Conservation (phyloP, 2,329 filamentous ascomycete genomes). For the Penicillium sp. region DNA sequence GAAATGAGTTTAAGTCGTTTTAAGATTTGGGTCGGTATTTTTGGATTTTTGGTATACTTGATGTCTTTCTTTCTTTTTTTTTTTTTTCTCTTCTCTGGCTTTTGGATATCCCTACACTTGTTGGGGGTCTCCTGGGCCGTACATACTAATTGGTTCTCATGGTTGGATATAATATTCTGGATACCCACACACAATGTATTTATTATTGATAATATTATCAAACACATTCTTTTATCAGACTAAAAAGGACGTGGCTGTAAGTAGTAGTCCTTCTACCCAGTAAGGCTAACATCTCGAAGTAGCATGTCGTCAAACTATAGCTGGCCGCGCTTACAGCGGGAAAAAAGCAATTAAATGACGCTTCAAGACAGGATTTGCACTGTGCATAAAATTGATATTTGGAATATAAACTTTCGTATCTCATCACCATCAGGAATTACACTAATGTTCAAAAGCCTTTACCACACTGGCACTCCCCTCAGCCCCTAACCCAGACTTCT, state of each 20-base stretch:
- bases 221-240: not conserved
- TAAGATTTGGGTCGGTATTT: not conserved
- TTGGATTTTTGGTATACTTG: not conserved
- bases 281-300: not conserved
- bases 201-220: conserved; percentile 5
- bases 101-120: not conserved
- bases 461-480: conserved; percentile 36
- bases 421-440: not conserved
- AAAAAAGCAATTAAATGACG: not conserved
- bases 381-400: not conserved
- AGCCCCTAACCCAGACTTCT: conserved; percentile 32
- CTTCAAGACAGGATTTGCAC: not conserved
- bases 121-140: not conserved
- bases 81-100: not conserved
- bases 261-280: not conserved
- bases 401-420: not conserved
- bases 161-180: conserved; percentile 7
- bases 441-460: conserved; percentile 31
- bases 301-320: not conserved
- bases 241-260: not conserved
- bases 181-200: conserved; percentile 8
- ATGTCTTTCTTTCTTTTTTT: not conserved
- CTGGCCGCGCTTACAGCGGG: not conserved
- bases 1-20: conserved; percentile 10
- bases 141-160: conserved; percentile 4